These are phyloP conservation scores for Tolypocladium cylindrosporum DNA, from an alignment of 2,329 filamentous ascomycete species.

Conservation along the genomic window DNA sequence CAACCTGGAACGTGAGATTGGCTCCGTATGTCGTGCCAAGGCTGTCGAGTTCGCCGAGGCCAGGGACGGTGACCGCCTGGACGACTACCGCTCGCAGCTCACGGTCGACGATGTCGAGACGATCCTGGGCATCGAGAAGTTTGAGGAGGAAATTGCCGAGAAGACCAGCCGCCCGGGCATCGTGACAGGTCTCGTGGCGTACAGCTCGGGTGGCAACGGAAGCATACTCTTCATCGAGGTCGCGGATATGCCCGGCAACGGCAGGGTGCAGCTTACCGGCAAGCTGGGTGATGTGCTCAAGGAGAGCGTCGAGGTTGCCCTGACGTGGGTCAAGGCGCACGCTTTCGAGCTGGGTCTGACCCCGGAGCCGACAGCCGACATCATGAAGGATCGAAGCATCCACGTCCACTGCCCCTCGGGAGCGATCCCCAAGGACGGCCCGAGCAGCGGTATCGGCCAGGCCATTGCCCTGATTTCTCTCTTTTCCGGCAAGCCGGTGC, in stretches of 20 bases:
- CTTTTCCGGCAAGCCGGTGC: conserved; percentile 76
- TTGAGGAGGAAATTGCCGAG: conserved; percentile 91
- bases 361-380: conserved; percentile 70
- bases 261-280: conserved; percentile 87
- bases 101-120: conserved; percentile 74
- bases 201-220: conserved; percentile 84
- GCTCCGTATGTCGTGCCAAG: conserved; percentile 87
- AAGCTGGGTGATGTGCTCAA: conserved; percentile 96
- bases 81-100: conserved; percentile 64
- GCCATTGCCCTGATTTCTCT: conserved; percentile 87
- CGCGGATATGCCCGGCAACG: conserved; percentile 89
- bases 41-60: conserved; percentile 92
- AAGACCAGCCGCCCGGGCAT: conserved; percentile 76
- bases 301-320: conserved; percentile 90
- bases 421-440: conserved; percentile 88
- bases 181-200: conserved; percentile 92
- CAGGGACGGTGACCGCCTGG: conserved; percentile 59
- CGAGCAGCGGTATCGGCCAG: conserved; percentile 82
- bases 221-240: conserved; percentile 98
- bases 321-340: conserved; percentile 95
- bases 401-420: conserved; percentile 95
- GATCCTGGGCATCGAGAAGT: conserved; percentile 87
- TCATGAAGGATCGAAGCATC: conserved; percentile 90
- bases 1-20: conserved; percentile 91
- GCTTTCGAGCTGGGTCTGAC: conserved; percentile 84